Base-by-base conservation (phyloP, 495 filamentous ascomycete genomes). In the Thermochaetoides thermophila region DNA sequence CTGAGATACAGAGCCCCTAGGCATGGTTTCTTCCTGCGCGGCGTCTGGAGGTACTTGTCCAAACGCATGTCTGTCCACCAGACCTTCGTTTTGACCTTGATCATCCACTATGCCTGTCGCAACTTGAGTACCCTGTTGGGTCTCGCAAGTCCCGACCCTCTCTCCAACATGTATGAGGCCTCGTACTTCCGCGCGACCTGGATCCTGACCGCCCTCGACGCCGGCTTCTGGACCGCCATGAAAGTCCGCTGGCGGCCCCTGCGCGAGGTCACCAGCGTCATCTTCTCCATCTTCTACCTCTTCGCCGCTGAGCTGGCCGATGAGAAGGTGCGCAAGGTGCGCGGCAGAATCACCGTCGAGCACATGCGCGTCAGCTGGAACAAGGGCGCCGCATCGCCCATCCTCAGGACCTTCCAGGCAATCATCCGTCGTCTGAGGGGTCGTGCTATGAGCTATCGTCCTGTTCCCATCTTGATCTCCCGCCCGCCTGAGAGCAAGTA, bases 211-310 rank as follows among this genome's bases (percentile, higher is more conserved):
- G 89, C 84, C 0, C 55, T 97, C 36, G 89, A 97, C 51, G 89
- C 89, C 7, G 89, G 89, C 0, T 97, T 94, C 55, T 97, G 89
- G 89, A 92, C 84, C 0, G 91, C 89, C 4, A 97, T 97, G 89
- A 78, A 74, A 34, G 81, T 97, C 31, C 70, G 69, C 29, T 71
- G 64, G 34, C 86, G 83, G 45, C 84, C 80, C 78, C 49, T 91
- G 12, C 67, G 83, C 16, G 86, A 96, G 50, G 47, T 92, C 11
- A 70, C 75, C 3, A 84, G 79, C 39, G 64, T 97, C 14, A 64
- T 81, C 15, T 96, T 94, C 49, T 78, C 76, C 1, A 49, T 74
- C 1, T 96, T 93, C 56, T 97, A 97, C 53, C 60, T 97, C 30
- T 66, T 95, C 34, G 83, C 85, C 9, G 86, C 91, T 2, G 89